Base-by-base conservation (phyloP, 106 monocot species). In the Dioscorea zingiberensis region DNA sequence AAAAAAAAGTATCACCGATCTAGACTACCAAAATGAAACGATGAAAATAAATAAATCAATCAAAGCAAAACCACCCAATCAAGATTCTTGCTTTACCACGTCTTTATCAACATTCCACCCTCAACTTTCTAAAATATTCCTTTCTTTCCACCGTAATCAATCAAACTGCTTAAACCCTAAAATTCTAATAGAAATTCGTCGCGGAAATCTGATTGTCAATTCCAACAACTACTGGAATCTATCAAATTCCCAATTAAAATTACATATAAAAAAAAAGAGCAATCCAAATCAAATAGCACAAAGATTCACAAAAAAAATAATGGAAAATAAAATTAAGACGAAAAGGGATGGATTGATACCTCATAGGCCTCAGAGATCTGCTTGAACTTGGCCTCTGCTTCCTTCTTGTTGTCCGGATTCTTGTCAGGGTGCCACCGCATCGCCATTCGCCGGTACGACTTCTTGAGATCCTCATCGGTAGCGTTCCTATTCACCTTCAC, bases 361-460 rank as follows among this genome's bases (percentile, higher is more conserved):
- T 92, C 92, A 27, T 92, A 92, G 27, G 92, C 92, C 66, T 87
- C 92, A 22, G 92, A 84, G 57, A 92, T 84, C 79, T 87, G 71
- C 74, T 92, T 92, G 81, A 92, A 92, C 68, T 82, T 92, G 73
- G 82, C 77, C 76, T 92, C 92, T 2, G 87, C 87, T 21, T 84
- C 84, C 17, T 74, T 64, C 45, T 82, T 87, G 69, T 71, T 78
- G 27, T 9, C 71, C 2, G 79, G 84, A 63, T 92, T 87, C 82
- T 92, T 92, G 64, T 92, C 87, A 14, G 91, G 91, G 38, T 92
- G 91, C 87, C 91, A 92, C 63, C 71, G 70, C 91, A 87, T 87
- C 27, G 87, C 91, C 55, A 92, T 65, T 57, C 87, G 57, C 61
- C 84, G 71, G 59, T 87, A 91, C 47, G 91, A 76, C 60, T 87